These are phyloP conservation scores for Penicillium canariense DNA, from an alignment of 495 filamentous ascomycete genomes.

Conservation along the genomic window DNA sequence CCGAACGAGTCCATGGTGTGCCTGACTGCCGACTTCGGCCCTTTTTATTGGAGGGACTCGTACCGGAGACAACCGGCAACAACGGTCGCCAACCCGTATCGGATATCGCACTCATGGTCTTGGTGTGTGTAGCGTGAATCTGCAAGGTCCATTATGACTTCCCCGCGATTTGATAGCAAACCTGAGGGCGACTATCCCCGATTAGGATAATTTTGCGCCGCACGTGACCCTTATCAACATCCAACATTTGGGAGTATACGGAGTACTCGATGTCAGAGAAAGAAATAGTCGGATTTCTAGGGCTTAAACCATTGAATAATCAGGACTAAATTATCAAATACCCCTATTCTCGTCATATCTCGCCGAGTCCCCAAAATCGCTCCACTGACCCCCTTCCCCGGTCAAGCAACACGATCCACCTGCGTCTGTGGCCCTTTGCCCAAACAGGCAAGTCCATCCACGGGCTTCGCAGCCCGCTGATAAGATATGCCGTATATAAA, in stretches of 20 bases:
- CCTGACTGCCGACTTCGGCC: slow-evolving; percentile 34
- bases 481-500: slow-evolving; percentile 20
- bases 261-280: too few relatives aligned
- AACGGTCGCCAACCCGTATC: slow-evolving; percentile 13
- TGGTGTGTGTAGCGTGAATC: slow-evolving; percentile 2
- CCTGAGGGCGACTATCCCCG: slow-evolving; percentile 14
- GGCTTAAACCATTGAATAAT: not conserved
- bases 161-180: slow-evolving; percentile 26
- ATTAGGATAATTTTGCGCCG: slow-evolving; percentile 17
- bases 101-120: slow-evolving; percentile 20
- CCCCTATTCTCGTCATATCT: not conserved
- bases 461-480: slow-evolving; percentile 7
- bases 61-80: slow-evolving; percentile 2
- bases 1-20: slow-evolving; percentile 43
- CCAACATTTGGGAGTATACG: not conserved
- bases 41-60: slow-evolving; percentile 14
- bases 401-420: not conserved
- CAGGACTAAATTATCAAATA: not conserved
- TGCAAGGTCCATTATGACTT: not conserved
- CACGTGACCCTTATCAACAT: slow-evolving; percentile 21
- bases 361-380: too few relatives aligned
- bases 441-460: slow-evolving; percentile 24
- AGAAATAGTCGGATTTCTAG: not conserved
- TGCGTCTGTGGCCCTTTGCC: slow-evolving; percentile 10
- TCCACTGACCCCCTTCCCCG: not conserved